Percentiles rank a stretch among this genome's conserved stretches.
These are phyloP conservation scores for Starmerella stellata DNA, from an alignment of 805 yeast genomes.

Conservation along the genomic window DNA sequence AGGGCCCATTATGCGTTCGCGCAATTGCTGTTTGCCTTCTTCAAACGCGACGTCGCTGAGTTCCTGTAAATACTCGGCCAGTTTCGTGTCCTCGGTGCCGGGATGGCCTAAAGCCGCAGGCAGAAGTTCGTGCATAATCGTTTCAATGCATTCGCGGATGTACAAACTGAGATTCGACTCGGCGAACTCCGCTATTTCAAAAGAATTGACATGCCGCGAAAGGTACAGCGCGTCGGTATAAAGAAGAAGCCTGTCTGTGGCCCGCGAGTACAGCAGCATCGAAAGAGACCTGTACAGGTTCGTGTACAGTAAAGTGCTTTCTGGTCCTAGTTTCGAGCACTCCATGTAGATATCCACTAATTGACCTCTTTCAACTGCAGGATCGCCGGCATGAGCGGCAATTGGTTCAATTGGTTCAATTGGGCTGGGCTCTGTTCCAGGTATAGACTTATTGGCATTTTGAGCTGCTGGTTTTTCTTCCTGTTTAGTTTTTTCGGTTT, in stretches of 20 bases:
- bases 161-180: conserved; percentile 5
- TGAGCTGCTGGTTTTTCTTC: conserved; percentile 1
- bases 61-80: background rate
- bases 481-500: background rate
- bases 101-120: conserved; percentile 4
- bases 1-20: conserved; percentile 10
- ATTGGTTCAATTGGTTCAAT: too few species aligned
- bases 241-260: too few species aligned
- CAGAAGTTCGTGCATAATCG: conserved; percentile 6
- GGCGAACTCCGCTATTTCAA: conserved; percentile 6
- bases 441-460: too few species aligned
- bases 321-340: too few species aligned
- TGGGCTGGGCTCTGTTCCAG: too few species aligned
- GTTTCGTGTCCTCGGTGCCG: background rate
- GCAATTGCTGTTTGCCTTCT: conserved; percentile 13
- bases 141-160: background rate
- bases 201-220: background rate
- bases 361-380: too few species aligned
- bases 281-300: too few species aligned
- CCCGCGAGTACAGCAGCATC: too few species aligned
- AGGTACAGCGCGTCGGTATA: conserved; percentile 13
- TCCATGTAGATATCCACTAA: too few species aligned
- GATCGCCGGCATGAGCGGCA: too few species aligned
- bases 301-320: too few species aligned
- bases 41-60: conserved; percentile 10